Conservation (phyloP, 352 stramenopile genomes). For the Aphanomyces invadans region DNA sequence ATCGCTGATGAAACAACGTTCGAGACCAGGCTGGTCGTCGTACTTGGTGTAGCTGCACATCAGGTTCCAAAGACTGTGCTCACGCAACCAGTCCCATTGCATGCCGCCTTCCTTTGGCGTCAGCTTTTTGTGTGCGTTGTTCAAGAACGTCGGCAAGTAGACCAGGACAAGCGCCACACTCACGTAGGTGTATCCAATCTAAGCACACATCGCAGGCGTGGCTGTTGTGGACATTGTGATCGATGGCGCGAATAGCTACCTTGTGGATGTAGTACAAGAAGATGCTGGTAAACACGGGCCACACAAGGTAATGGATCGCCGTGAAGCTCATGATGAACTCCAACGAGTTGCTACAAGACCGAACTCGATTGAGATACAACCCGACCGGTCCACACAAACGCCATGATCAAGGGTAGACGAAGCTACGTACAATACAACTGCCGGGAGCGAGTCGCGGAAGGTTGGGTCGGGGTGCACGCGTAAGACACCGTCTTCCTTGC, state of each 20-base stretch:
- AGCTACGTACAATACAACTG: background rate
- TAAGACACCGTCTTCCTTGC: background rate
- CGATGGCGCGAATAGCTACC: slow-evolving; percentile 20
- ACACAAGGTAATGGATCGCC: slow-evolving; percentile 72
- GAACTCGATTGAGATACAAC: background rate
- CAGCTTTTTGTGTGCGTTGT: slow-evolving; percentile 44
- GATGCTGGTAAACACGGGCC: slow-evolving; percentile 37
- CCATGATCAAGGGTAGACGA: no score
- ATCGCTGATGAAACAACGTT: background rate
- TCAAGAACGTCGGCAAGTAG: slow-evolving; percentile 59
- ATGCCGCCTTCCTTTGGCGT: slow-evolving; percentile 30
- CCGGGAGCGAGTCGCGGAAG: background rate
- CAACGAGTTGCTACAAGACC: background rate
- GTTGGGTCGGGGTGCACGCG: background rate
- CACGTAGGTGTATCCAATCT: slow-evolving; percentile 46
- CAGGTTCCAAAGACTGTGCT: slow-evolving; percentile 41
- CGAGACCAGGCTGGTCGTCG: background rate
- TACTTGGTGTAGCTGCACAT: slow-evolving; percentile 44
- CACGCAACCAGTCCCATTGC: slow-evolving; percentile 44
- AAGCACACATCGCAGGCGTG: background rate
- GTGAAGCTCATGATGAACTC: slow-evolving; percentile 38
- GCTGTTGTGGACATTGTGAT: background rate
- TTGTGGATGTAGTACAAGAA: slow-evolving; percentile 60
- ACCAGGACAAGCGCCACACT: slow-evolving; percentile 44
- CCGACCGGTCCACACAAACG: background rate